phyloP scores from a whole-genome alignment of 345 rosid species.

The Rhodomyrtus tomentosa region DNA sequence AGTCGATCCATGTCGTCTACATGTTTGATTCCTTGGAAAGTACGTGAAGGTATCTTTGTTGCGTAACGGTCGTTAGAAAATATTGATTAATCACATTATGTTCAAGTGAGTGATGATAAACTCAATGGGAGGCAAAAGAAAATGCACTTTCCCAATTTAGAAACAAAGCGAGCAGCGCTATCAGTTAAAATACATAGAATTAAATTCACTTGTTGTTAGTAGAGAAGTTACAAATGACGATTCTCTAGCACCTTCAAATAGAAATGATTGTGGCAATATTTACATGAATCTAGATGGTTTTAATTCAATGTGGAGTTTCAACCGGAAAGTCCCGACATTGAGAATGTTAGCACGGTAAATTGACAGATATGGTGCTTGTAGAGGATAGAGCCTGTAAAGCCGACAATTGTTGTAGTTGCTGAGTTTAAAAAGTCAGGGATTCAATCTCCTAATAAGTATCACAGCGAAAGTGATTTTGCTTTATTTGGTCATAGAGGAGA shows the following conservation, averaged over 20 bases:
- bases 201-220: not conserved
- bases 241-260: not conserved
- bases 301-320: not conserved
- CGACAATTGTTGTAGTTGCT: not conserved
- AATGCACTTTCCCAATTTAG: not conserved
- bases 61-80: not conserved
- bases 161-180: not conserved
- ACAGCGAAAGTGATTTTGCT: not conserved
- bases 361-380: not conserved
- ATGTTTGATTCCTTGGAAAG: not conserved
- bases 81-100: not conserved
- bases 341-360: not conserved
- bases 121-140: not conserved
- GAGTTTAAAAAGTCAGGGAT: not conserved
- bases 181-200: accelerated
- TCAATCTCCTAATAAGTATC: not conserved
- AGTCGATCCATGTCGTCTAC: not conserved
- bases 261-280: not conserved
- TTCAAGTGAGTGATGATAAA: accelerated
- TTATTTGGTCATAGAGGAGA: not conserved
- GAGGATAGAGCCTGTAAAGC: accelerated
- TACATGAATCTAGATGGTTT: not conserved
- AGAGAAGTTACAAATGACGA: not conserved
- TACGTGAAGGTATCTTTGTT: not conserved
- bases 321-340: not conserved